Conservation (phyloP, 345 rosid genomes). For the Citrus maxima region DNA sequence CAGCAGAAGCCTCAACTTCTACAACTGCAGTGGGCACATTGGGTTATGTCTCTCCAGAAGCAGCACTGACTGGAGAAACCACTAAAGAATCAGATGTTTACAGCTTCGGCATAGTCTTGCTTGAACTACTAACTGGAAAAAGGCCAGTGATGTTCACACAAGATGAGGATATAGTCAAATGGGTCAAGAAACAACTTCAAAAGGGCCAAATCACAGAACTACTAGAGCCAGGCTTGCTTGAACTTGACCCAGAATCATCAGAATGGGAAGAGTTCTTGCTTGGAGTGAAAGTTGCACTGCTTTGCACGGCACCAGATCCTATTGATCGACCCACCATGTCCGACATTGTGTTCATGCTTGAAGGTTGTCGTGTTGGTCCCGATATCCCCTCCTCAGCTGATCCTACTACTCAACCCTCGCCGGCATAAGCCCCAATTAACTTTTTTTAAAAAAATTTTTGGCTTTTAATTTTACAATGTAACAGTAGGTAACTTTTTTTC, state of each 20-base stretch:
- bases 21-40: constrained; percentile 57
- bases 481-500: background rate
- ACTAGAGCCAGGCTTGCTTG: constrained; percentile 85
- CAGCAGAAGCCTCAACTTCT: constrained; percentile 61
- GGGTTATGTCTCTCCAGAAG: constrained; percentile 87
- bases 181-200: constrained; percentile 95
- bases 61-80: constrained; percentile 49
- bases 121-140: constrained; percentile 82
- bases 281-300: constrained; percentile 90
- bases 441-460: too few species aligned
- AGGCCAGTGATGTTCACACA: constrained; percentile 90
- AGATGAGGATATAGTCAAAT: constrained; percentile 95
- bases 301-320: constrained; percentile 87
- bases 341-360: constrained; percentile 95
- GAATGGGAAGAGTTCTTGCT: constrained; percentile 98
- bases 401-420: constrained; percentile 79
- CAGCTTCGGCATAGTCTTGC: constrained; percentile 90
- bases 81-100: constrained; percentile 82
- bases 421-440: constrained; percentile 38
- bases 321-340: constrained; percentile 83
- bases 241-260: constrained; percentile 90
- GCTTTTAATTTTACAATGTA: constrained; percentile 16
- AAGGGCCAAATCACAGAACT: constrained; percentile 82
- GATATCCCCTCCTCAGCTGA: constrained; percentile 84
- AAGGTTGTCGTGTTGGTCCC: constrained; percentile 93